Percentiles rank a stretch among this genome's conserved stretches.
phyloP scores from a whole-genome alignment of 2,329 filamentous ascomycete genomes.

The Pestalotiopsis sp. region DNA sequence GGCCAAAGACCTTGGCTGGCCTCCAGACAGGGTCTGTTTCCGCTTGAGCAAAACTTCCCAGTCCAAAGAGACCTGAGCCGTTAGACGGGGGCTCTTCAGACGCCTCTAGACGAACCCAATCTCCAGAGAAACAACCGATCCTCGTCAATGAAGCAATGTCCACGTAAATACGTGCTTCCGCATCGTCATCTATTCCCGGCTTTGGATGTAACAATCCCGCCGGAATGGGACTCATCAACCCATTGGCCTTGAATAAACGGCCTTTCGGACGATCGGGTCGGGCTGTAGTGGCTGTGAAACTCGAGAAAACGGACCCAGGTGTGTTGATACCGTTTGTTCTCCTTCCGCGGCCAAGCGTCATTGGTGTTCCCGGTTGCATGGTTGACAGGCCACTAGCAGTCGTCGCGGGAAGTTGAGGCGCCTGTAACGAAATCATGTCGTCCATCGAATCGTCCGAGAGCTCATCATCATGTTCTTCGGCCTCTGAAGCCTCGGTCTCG shows the following conservation, averaged over 20 bases:
- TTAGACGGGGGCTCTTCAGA: conserved; percentile 73
- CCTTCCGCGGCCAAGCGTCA: conserved; percentile 68
- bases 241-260: conserved; percentile 83
- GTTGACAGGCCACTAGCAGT: conserved; percentile 80
- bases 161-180: conserved; percentile 87
- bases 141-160: conserved; percentile 84
- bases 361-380: conserved; percentile 78
- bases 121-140: conserved; percentile 94
- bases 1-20: conserved; percentile 83
- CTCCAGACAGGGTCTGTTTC: conserved; percentile 73
- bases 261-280: conserved; percentile 72
- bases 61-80: conserved; percentile 67
- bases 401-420: conserved; percentile 76
- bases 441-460: conserved; percentile 90
- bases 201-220: conserved; percentile 83
- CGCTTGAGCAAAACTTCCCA: conserved; percentile 67
- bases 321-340: conserved; percentile 75
- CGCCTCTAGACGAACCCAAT: conserved; percentile 88
- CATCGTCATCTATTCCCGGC: conserved; percentile 76
- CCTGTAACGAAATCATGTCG: conserved; percentile 87
- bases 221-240: conserved; percentile 71
- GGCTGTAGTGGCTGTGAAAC: conserved; percentile 81
- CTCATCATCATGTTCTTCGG: conserved; percentile 67
- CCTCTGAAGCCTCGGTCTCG: conserved; percentile 63
- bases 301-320: conserved; percentile 87